These are phyloP conservation scores for Gossypium australe DNA, from an alignment of 345 rosid genomes.

Conservation along the genomic window DNA sequence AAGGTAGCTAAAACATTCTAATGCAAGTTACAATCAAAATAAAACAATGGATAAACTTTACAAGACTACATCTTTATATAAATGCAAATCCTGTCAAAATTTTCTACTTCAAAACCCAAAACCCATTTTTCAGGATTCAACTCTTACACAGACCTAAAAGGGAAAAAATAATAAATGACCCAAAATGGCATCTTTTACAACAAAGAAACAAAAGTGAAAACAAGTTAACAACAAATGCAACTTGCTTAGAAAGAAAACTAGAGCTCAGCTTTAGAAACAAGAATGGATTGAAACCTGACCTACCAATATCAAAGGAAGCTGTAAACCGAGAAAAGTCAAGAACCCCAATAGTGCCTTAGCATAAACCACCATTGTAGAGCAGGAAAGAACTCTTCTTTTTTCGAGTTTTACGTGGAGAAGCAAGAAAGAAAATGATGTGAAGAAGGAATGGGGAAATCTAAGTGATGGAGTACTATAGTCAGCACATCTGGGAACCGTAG, in stretches of 20 bases:
- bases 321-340: constrained; percentile 37
- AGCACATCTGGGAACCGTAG: constrained; percentile 19
- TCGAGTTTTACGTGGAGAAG: not conserved
- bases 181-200: not conserved
- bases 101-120: too few relatives aligned
- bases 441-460: constrained; percentile 7
- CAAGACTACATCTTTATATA: too few relatives aligned
- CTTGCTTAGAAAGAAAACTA: constrained; percentile 1
- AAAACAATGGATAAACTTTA: too few relatives aligned
- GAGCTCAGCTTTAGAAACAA: not conserved
- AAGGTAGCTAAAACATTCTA: too few relatives aligned
- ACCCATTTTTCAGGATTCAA: too few relatives aligned
- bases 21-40: too few relatives aligned
- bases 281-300: constrained; percentile 30
- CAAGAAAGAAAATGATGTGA: not conserved
- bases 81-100: too few relatives aligned
- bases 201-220: not conserved
- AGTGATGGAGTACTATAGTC: constrained; percentile 19
- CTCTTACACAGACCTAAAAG: too few relatives aligned
- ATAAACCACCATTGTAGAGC: constrained; percentile 33
- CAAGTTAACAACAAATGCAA: not conserved
- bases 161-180: not conserved
- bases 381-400: not conserved
- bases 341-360: constrained; percentile 32
- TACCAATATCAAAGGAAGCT: constrained; percentile 36